A percentile compares a stretch with the other conserved stretches of the same genome.
These are phyloP conservation scores for Beverwykella pulmonaria DNA, from an alignment of 495 filamentous ascomycete genomes.

Conservation along the genomic window DNA sequence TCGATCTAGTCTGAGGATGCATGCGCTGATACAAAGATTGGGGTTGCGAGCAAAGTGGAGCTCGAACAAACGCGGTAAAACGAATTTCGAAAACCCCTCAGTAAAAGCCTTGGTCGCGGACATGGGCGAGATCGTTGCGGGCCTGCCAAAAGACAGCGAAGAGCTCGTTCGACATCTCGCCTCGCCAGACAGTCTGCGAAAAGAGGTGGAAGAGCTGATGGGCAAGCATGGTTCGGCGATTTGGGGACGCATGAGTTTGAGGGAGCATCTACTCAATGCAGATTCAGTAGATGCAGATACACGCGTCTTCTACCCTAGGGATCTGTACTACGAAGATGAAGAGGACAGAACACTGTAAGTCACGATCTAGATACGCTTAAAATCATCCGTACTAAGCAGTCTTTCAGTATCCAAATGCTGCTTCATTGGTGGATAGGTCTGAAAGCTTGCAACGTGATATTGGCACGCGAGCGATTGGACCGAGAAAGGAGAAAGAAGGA, in stretches of 20 bases:
- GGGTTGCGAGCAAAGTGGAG: conserved; percentile 28
- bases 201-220: conserved; percentile 19
- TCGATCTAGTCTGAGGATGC: conserved; percentile 14
- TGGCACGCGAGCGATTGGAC: conserved; percentile 26
- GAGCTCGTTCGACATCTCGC: conserved; percentile 10
- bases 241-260: conserved; percentile 15
- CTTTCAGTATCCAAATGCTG: conserved; percentile 12
- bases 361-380: neutral
- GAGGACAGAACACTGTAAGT: conserved; percentile 26
- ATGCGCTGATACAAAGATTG: conserved; percentile 24
- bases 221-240: conserved; percentile 22
- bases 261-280: conserved; percentile 20
- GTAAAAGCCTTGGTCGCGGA: conserved; percentile 20
- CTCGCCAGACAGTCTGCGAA: conserved; percentile 3
- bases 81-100: conserved; percentile 19
- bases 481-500: conserved; percentile 24
- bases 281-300: conserved; percentile 7
- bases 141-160: conserved; percentile 18
- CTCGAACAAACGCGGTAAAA: conserved; percentile 29
- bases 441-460: conserved; percentile 28
- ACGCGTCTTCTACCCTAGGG: conserved; percentile 19
- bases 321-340: conserved; percentile 28
- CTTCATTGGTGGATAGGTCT: conserved; percentile 32
- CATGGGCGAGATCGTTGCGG: conserved; percentile 18
- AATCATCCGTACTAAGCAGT: neutral